Conservation (phyloP, 2,329 filamentous ascomycete species). For the Fusarium sp. region DNA sequence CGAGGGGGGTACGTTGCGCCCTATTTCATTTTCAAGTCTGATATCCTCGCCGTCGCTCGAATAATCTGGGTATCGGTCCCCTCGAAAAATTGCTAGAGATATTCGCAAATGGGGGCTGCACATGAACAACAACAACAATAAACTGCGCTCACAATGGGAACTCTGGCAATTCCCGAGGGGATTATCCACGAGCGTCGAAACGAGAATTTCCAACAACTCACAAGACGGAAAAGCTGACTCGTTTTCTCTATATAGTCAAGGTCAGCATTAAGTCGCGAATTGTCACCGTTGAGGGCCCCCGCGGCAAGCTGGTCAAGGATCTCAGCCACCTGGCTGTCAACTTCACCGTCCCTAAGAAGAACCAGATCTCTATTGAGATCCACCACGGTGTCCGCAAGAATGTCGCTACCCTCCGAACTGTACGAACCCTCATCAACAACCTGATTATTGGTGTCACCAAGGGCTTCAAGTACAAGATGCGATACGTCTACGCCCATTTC, state of each 20-base stretch:
- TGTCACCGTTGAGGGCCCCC: slow-evolving; percentile 96
- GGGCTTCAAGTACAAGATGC: slow-evolving; percentile 99
- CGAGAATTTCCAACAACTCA: neutral
- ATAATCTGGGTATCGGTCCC: slow-evolving; percentile 13
- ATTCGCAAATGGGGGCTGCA: slow-evolving; percentile 25
- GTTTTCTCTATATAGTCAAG: slow-evolving; percentile 78
- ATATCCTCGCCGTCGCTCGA: slow-evolving; percentile 7
- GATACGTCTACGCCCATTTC: slow-evolving; percentile 99
- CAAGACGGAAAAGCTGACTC: slow-evolving; percentile 43
- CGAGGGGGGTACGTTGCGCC: slow-evolving; percentile 84
- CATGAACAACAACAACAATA: slow-evolving; percentile 18
- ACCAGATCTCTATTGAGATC: slow-evolving; percentile 94
- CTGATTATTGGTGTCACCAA: slow-evolving; percentile 97
- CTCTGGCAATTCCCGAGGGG: neutral
- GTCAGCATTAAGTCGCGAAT: slow-evolving; percentile 95
- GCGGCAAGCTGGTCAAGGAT: slow-evolving; percentile 97
- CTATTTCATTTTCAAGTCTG: slow-evolving; percentile 14
- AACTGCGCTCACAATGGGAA: slow-evolving; percentile 11
- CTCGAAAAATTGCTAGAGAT: slow-evolving; percentile 17
- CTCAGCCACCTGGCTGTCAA: slow-evolving; percentile 95
- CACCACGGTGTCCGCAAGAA: slow-evolving; percentile 99
- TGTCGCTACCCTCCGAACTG: slow-evolving; percentile 96
- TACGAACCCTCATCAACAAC: slow-evolving; percentile 99
- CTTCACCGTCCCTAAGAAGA: slow-evolving; percentile 88
- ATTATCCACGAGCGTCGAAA: neutral